phyloP scores from a whole-genome alignment of 2,329 filamentous ascomycete species.

The Colletotrichum gloeosporioides region DNA sequence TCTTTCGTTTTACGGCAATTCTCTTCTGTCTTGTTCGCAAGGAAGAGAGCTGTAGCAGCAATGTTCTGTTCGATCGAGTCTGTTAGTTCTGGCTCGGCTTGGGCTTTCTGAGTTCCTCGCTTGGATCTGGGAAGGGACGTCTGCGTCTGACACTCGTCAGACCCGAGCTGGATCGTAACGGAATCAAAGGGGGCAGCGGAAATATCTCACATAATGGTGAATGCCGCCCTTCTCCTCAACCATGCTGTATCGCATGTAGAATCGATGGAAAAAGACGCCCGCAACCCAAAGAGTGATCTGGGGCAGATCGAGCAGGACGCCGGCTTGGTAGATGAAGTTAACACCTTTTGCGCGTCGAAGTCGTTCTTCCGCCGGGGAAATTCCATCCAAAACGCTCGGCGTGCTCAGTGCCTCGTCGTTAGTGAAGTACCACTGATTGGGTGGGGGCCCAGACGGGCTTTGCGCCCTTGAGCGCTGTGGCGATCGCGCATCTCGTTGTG shows the following conservation, averaged over 20 bases:
- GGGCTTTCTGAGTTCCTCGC: slow-evolving; percentile 9
- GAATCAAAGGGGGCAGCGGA: not conserved
- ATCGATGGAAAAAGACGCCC: slow-evolving; percentile 93
- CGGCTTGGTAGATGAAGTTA: slow-evolving; percentile 95
- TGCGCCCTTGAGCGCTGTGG: slow-evolving; percentile 33
- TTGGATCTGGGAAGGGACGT: slow-evolving; percentile 13
- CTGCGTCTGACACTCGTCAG: slow-evolving; percentile 17
- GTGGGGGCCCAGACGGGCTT: slow-evolving; percentile 32
- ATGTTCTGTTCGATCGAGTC: slow-evolving; percentile 62
- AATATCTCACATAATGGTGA: slow-evolving; percentile 80
- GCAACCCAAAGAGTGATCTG: slow-evolving; percentile 93
- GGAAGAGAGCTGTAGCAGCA: slow-evolving; percentile 87
- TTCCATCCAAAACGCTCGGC: slow-evolving; percentile 84
- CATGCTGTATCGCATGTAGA: slow-evolving; percentile 90
- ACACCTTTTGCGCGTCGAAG: slow-evolving; percentile 86
- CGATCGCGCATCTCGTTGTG: slow-evolving; percentile 47
- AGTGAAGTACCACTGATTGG: slow-evolving; percentile 87
- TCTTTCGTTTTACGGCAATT: slow-evolving; percentile 96
- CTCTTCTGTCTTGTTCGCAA: slow-evolving; percentile 97
- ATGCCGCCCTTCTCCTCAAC: slow-evolving; percentile 77
- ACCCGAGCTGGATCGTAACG: not conserved
- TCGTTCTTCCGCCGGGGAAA: slow-evolving; percentile 78
- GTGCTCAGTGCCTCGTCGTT: slow-evolving; percentile 81
- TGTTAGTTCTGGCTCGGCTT: slow-evolving; percentile 9
- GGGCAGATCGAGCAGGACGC: slow-evolving; percentile 88